phyloP scores from a whole-genome alignment of 176 grass and related monocot species.

The Panicum miliaceum region DNA sequence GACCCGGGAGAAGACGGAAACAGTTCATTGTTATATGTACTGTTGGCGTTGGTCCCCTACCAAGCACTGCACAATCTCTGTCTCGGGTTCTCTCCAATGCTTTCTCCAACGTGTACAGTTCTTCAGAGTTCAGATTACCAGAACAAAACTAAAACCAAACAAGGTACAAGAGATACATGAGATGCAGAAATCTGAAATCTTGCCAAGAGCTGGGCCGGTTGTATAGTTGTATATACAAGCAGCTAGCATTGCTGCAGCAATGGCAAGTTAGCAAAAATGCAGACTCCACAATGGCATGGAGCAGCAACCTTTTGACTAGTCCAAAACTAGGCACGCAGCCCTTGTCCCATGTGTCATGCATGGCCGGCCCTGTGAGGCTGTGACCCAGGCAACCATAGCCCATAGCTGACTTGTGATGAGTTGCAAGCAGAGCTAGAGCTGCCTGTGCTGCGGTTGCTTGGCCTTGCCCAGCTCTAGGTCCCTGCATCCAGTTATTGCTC shows the following conservation, averaged over 20 bases:
- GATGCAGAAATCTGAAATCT: neutral
- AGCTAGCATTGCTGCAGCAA: neutral
- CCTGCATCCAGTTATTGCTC: neutral
- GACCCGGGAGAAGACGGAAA: slow-evolving; percentile 16
- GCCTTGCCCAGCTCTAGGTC: slow-evolving; percentile 11
- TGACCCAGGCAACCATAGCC: too few species aligned
- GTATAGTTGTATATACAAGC: neutral
- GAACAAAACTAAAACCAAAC: slow-evolving; percentile 5
- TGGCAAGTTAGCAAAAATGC: neutral
- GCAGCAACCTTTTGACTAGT: slow-evolving; percentile 40
- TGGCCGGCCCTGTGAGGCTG: neutral
- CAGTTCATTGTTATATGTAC: neutral
- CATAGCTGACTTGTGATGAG: slow-evolving; percentile 7
- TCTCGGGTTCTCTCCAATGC: neutral
- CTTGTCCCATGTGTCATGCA: slow-evolving; percentile 25
- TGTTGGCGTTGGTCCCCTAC: slow-evolving; percentile 37
- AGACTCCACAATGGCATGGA: neutral
- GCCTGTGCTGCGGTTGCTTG: slow-evolving; percentile 29
- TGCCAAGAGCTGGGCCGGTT: neutral
- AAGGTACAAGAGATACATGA: neutral
- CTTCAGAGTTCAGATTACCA: neutral
- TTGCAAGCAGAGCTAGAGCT: neutral
- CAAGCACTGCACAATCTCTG: neutral
- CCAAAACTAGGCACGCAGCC: slow-evolving; percentile 44
- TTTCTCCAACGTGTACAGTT: neutral